These are phyloP conservation scores for Dryadomyces quercivorus DNA, from an alignment of 2,329 filamentous ascomycete genomes.

Conservation along the genomic window DNA sequence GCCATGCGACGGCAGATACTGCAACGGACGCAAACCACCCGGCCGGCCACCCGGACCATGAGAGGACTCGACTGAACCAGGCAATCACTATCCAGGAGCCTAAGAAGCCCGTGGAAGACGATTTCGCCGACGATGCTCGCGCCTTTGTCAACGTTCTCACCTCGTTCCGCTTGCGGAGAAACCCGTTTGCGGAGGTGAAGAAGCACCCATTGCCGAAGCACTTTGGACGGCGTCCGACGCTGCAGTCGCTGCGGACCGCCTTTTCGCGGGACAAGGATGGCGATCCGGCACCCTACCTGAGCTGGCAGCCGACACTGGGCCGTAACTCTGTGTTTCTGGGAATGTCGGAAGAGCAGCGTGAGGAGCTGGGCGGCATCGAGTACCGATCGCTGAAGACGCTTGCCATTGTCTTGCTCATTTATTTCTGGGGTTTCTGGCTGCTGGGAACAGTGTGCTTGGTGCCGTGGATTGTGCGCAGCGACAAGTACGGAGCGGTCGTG, in stretches of 20 bases:
- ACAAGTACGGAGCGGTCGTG: slow-evolving; percentile 55
- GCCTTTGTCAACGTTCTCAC: slow-evolving; percentile 27
- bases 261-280: slow-evolving; percentile 40
- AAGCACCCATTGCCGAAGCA: slow-evolving; percentile 18
- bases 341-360: slow-evolving; percentile 77
- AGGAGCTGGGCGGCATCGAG: slow-evolving; percentile 92
- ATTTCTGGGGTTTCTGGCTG: slow-evolving; percentile 75
- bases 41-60: background rate
- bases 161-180: slow-evolving; percentile 30
- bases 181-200: slow-evolving; percentile 17
- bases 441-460: slow-evolving; percentile 62
- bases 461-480: slow-evolving; percentile 63
- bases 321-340: slow-evolving; percentile 89
- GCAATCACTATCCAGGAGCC: slow-evolving; percentile 60
- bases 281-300: slow-evolving; percentile 71
- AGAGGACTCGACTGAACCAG: slow-evolving; percentile 20
- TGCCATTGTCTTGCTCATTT: slow-evolving; percentile 62
- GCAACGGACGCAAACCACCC: background rate
- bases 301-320: slow-evolving; percentile 83
- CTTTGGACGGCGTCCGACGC: slow-evolving; percentile 32
- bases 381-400: slow-evolving; percentile 86
- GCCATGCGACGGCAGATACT: background rate
- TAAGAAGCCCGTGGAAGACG: slow-evolving; percentile 29
- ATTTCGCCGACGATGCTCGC: slow-evolving; percentile 29
- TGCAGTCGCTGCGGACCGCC: slow-evolving; percentile 45